These are phyloP conservation scores for Rhizopogon salebrosus DNA, from an alignment of 768 basidiomycete species.

Conservation along the genomic window DNA sequence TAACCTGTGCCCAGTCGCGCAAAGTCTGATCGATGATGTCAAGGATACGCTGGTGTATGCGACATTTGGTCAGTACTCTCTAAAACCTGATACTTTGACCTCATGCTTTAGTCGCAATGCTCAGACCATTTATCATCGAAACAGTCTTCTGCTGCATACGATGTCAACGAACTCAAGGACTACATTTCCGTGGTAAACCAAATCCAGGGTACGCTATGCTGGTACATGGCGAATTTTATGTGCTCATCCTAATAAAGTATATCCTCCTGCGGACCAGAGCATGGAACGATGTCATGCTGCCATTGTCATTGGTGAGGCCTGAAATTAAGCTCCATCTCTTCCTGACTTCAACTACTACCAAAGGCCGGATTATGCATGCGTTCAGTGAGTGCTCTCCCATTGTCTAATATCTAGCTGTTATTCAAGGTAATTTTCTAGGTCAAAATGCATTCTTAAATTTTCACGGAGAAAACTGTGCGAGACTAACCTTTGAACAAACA, in stretches of 20 bases:
- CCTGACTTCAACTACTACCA: constrained; percentile 5
- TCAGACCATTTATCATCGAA: constrained; percentile 25
- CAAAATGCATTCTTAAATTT: constrained; percentile 34
- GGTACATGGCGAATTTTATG: not conserved
- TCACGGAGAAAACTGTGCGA: constrained; percentile 38
- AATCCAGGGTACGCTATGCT: constrained; percentile 15
- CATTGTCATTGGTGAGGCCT: constrained; percentile 16
- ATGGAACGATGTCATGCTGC: constrained; percentile 11
- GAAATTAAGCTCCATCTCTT: not conserved
- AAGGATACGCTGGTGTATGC: not conserved
- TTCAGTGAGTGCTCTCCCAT: constrained; percentile 20
- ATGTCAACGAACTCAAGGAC: constrained; percentile 13
- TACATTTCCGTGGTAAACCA: constrained; percentile 21
- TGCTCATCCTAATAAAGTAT: not conserved
- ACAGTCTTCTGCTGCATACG: constrained; percentile 20
- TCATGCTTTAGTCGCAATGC: not conserved
- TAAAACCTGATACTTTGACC: not conserved
- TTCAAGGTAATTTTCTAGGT: constrained; percentile 17
- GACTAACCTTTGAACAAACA: constrained; percentile 31
- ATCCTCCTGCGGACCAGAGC: not conserved
- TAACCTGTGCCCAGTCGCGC: constrained; percentile 3
- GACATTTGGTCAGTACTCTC: not conserved
- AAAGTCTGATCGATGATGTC: not conserved
- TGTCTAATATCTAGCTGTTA: no score
- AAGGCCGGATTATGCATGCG: constrained; percentile 26